Conservation (phyloP, 2,329 filamentous ascomycete species). For the Colletotrichum sp. region DNA sequence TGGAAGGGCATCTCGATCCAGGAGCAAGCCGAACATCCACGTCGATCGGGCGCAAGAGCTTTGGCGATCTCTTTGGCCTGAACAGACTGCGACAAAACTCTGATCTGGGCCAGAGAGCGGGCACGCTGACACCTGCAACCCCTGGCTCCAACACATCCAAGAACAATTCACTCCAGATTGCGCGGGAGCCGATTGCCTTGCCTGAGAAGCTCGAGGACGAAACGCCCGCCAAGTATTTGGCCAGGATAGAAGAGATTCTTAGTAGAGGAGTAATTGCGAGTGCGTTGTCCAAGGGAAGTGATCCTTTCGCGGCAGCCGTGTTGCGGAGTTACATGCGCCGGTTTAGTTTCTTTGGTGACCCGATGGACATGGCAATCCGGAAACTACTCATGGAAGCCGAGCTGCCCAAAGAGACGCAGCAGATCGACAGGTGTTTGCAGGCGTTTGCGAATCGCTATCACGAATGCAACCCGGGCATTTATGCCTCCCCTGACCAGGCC, state of each 20-base stretch:
- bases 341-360: conserved; percentile 94
- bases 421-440: conserved; percentile 93
- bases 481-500: conserved; percentile 88
- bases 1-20: conserved; percentile 72
- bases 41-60: conserved; percentile 90
- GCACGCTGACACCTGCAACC: conserved; percentile 71
- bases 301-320: conserved; percentile 82
- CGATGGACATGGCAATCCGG: conserved; percentile 96
- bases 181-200: conserved; percentile 72
- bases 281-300: conserved; percentile 83
- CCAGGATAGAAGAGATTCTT: conserved; percentile 80
- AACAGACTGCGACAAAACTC: conserved; percentile 82
- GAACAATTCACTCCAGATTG: conserved; percentile 81
- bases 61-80: conserved; percentile 85
- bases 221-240: conserved; percentile 86
- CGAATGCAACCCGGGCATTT: conserved; percentile 97
- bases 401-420: conserved; percentile 94
- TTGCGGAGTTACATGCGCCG: conserved; percentile 94
- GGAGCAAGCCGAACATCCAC: conserved; percentile 78
- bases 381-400: conserved; percentile 97
- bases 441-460: conserved; percentile 96
- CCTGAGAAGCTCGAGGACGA: conserved; percentile 87
- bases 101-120: conserved; percentile 71
- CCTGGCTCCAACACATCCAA: conserved; percentile 77
- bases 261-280: conserved; percentile 84